Percentiles rank a stretch among this genome's conserved stretches.
Evolutionary conservation across 345 rosid species (phyloP).

Genomic region (Gossypium thurberi): DNA sequence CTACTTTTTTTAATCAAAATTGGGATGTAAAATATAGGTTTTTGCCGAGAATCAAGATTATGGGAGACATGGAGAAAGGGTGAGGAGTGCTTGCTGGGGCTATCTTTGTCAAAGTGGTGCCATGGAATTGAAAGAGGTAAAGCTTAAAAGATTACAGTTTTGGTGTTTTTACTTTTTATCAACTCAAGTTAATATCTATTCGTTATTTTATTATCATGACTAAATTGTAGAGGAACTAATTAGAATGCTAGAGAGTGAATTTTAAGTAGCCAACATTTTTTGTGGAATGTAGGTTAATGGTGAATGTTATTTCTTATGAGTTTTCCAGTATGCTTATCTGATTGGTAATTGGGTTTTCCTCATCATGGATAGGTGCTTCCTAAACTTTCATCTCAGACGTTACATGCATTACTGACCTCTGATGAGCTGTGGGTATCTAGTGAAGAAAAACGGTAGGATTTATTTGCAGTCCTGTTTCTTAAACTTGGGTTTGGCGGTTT

Average conservation of each 20-base stretch:
- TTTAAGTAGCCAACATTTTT: neutral
- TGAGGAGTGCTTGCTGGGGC: conserved; percentile 96
- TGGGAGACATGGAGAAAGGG: conserved; percentile 93
- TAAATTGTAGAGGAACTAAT: neutral
- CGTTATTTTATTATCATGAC: neutral
- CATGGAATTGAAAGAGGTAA: conserved; percentile 83
- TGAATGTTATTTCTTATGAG: neutral
- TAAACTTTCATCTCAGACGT: conserved; percentile 81
- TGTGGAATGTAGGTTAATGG: neutral
- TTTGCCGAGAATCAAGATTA: conserved; percentile 98
- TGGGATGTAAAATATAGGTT: conserved; percentile 39
- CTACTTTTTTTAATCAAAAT: conserved; percentile 2
- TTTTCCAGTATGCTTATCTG: conserved; percentile 12
- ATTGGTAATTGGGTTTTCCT: conserved; percentile 13
- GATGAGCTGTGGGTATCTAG: conserved; percentile 89
- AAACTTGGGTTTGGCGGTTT: conserved; percentile 17
- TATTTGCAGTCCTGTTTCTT: conserved; percentile 5
- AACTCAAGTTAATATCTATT: neutral
- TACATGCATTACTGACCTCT: conserved; percentile 88
- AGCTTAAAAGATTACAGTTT: neutral
- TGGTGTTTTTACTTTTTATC: neutral
- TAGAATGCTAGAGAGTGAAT: neutral
- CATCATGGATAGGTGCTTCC: conserved; percentile 66
- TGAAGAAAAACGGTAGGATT: conserved; percentile 83
- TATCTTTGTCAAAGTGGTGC: conserved; percentile 97